Evolutionary conservation across 1,284 basidiomycete genomes (phyloP), one percentile per base, ranked within the genome.

Genomic region (Hemileia vastatrix): DNA sequence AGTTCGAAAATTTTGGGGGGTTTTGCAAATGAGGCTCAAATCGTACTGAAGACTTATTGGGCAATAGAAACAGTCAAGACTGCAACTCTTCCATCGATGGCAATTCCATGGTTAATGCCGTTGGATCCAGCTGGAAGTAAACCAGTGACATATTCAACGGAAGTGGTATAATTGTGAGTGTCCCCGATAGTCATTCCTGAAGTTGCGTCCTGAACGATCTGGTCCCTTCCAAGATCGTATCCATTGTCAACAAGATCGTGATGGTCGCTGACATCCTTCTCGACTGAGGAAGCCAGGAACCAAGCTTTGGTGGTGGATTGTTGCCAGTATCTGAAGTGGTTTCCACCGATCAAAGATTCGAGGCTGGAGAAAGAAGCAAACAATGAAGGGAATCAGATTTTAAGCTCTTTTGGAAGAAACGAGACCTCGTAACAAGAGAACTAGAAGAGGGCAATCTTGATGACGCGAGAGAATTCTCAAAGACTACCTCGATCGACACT

Each of bases 191-290:
- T 82, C 24, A 66, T 69, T 0, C 72, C 78, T 21, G 88, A 85
- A 57, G 89, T 77, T 77, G 80, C 83, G 75, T 89, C 84, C 18
- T 87, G 83, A 9, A 87, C 86, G 51, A 85, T 77, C 68, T 89
- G 88, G 70, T 87, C 89, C 4, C 48, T 51, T n/a, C 49, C 19
- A 2, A 40, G 72, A 65, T 83, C 67, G 68, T 86, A 84, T 23
- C 87, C 87, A 64, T 85, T 73, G 0, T 81, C 77, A 1, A 77
- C 67, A 60, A 84, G 81, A 73, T 79, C 83, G 70, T 90, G 87
- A 65, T 83, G 78, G 68, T 82, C 83, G 18, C 79, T 79, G 1
- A 83, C 83, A 67, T 86, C 80, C 82, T 84, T 61, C 57, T 36
- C 32, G 40, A 66, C 54, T 21, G 67, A 54, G 3, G 66, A 65